Conservation (phyloP, 352 stramenopile genomes). For the Globisporangium nagaii region DNA sequence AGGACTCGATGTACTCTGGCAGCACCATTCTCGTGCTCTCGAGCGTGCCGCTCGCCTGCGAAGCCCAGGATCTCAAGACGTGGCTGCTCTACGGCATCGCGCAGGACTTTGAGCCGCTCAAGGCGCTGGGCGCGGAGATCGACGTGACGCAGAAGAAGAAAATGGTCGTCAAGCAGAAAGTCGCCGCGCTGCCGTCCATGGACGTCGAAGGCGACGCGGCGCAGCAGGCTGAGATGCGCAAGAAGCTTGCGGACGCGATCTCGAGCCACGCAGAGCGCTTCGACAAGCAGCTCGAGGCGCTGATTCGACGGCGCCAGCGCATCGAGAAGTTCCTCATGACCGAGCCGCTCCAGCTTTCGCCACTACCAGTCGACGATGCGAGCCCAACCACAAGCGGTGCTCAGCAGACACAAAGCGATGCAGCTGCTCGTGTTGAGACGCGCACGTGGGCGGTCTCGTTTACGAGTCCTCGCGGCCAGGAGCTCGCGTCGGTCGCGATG, state of each 20-base stretch:
- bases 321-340: constrained; percentile 51
- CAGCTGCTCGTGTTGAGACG: constrained; percentile 32
- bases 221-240: constrained; percentile 50
- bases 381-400: constrained; percentile 1
- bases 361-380: constrained; percentile 25
- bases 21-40: constrained; percentile 45
- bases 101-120: constrained; percentile 52
- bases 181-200: constrained; percentile 38
- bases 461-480: constrained; percentile 33
- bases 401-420: background rate
- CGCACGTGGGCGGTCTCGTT: constrained; percentile 52
- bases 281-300: constrained; percentile 29
- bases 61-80: constrained; percentile 37
- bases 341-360: constrained; percentile 41
- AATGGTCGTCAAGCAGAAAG: constrained; percentile 44
- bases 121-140: constrained; percentile 28
- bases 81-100: constrained; percentile 61
- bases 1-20: constrained; percentile 52
- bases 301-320: constrained; percentile 25
- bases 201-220: constrained; percentile 32
- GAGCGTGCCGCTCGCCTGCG: constrained; percentile 46
- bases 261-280: constrained; percentile 28
- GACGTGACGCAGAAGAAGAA: constrained; percentile 32
- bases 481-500: constrained; percentile 44
- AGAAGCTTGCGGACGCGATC: constrained; percentile 46